These are phyloP conservation scores for Rhizopogon vesiculosus DNA, from an alignment of 768 basidiomycete species.

Conservation along the genomic window DNA sequence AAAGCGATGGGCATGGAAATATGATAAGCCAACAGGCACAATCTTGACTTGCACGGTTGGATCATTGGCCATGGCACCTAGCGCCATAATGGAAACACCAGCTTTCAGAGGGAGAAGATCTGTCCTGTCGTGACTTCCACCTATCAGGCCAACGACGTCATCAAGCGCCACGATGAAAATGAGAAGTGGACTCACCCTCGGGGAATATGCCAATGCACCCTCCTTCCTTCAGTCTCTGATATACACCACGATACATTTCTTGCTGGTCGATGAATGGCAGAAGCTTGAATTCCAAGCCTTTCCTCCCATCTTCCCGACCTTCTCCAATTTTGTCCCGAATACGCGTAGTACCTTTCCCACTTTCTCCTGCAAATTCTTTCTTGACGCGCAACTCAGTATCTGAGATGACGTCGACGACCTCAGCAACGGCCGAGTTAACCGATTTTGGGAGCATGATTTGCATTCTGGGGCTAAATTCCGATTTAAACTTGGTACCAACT, in stretches of 20 bases:
- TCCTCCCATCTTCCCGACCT: conserved; percentile 44
- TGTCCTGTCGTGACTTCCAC: conserved; percentile 96
- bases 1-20: conserved; percentile 81
- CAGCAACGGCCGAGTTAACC: conserved; percentile 70
- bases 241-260: conserved; percentile 92
- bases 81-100: conserved; percentile 95
- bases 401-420: conserved; percentile 84
- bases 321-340: conserved; percentile 67
- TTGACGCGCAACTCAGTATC: conserved; percentile 83
- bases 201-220: conserved; percentile 97
- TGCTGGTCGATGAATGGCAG: conserved; percentile 91
- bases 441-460: conserved; percentile 86
- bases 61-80: conserved; percentile 95
- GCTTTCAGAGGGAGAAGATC: conserved; percentile 96
- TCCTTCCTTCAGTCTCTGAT: conserved; percentile 77
- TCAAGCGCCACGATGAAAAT: background rate
- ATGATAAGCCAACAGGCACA: conserved; percentile 77
- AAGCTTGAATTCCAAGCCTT: conserved; percentile 74
- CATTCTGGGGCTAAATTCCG: conserved; percentile 70
- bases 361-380: conserved; percentile 82
- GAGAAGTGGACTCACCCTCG: conserved; percentile 61
- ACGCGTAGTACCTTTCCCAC: conserved; percentile 63
- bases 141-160: conserved; percentile 33
- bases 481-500: conserved; percentile 70
- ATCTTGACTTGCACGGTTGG: conserved; percentile 85